These are phyloP conservation scores for Bipolaris cookei DNA, from an alignment of 2,329 filamentous ascomycete genomes.

Conservation along the genomic window DNA sequence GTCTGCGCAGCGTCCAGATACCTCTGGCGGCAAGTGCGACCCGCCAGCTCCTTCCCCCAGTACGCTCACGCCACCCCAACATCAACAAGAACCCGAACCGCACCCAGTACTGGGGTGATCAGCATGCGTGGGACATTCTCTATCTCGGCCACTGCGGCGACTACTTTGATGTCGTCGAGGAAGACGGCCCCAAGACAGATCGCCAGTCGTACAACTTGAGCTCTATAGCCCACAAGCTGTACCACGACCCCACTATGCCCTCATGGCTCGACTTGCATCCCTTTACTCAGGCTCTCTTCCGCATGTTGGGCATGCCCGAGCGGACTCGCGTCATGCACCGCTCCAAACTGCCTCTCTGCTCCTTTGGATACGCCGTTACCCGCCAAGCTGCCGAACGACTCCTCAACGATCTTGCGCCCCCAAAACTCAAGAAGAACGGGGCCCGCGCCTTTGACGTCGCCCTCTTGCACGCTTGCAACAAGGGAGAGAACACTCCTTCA, in stretches of 20 bases:
- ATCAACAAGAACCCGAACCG: slow-evolving; percentile 29
- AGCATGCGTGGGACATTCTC: slow-evolving; percentile 51
- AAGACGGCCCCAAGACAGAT: slow-evolving; percentile 37
- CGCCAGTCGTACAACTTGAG: slow-evolving; percentile 39
- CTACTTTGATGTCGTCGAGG: slow-evolving; percentile 46
- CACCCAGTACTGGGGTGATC: slow-evolving; percentile 51
- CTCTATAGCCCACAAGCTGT: slow-evolving; percentile 43
- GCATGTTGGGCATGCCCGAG: slow-evolving; percentile 44
- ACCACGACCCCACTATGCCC: slow-evolving; percentile 49
- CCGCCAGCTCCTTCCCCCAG: slow-evolving; percentile 47
- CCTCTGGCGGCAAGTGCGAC: slow-evolving; percentile 51
- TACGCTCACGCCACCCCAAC: slow-evolving; percentile 27
- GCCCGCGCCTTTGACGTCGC: slow-evolving; percentile 53
- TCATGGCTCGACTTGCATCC: slow-evolving; percentile 47
- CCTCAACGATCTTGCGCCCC: slow-evolving; percentile 49
- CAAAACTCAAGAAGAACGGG: slow-evolving; percentile 34
- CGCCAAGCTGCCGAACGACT: slow-evolving; percentile 49
- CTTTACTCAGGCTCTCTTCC: slow-evolving; percentile 49
- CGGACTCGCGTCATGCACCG: slow-evolving; percentile 50
- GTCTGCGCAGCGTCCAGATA: slow-evolving; percentile 52
- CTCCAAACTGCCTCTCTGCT: slow-evolving; percentile 53
- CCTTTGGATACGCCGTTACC: slow-evolving; percentile 54
- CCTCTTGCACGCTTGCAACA: slow-evolving; percentile 51
- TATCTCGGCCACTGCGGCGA: slow-evolving; percentile 56
- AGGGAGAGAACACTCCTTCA: slow-evolving; percentile 40